These are phyloP conservation scores for Malbranchea zuffiana DNA, from an alignment of 2,329 filamentous ascomycete genomes.

Conservation along the genomic window DNA sequence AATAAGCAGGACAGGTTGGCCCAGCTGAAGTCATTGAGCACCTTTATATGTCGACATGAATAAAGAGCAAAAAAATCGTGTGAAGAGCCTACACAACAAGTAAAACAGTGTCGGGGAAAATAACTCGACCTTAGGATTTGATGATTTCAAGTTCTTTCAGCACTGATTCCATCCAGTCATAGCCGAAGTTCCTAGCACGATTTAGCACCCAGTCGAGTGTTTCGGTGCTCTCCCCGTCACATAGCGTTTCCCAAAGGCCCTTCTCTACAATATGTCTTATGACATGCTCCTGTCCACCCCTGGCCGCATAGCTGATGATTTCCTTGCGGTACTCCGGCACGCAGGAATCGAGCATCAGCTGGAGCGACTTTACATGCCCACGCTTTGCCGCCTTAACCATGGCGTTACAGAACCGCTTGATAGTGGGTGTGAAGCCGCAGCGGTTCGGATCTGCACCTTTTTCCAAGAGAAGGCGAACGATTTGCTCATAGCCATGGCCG, in stretches of 20 bases:
- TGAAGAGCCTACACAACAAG: too few species aligned
- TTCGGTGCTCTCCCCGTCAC: neutral
- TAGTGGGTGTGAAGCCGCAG: neutral
- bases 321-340: neutral
- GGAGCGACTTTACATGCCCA: conserved; percentile 1
- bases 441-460: conserved; percentile 7
- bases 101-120: too few species aligned
- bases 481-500: conserved; percentile 3
- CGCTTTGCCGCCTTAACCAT: neutral
- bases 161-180: conserved; percentile 1
- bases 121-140: neutral
- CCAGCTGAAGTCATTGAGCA: too few species aligned
- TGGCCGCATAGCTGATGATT: neutral
- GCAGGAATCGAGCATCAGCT: conserved; percentile 1
- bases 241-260: neutral
- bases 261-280: conserved; percentile 2
- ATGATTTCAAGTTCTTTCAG: conserved; percentile 1
- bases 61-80: too few species aligned
- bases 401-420: neutral
- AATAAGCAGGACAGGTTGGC: too few species aligned
- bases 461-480: conserved; percentile 4
- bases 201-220: too few species aligned
- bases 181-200: neutral
- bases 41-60: too few species aligned
- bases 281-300: conserved; percentile 7